phyloP scores from a whole-genome alignment of 2,329 filamentous ascomycete species.

The Aspergillus ruber region DNA sequence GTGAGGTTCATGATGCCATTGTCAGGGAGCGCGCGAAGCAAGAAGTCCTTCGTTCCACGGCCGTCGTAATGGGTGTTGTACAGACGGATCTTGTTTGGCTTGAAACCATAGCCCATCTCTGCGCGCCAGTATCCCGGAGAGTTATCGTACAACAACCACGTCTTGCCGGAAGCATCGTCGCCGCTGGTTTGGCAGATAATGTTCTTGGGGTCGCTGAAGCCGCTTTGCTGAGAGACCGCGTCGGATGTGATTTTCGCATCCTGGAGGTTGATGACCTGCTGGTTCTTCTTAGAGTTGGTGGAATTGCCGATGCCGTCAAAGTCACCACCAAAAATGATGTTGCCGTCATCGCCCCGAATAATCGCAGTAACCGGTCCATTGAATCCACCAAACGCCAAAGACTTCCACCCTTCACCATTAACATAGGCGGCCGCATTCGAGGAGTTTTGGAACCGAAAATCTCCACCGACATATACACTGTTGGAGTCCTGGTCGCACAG shows the following conservation, averaged over 20 bases:
- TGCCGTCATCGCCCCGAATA: slow-evolving; percentile 67
- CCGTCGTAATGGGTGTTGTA: slow-evolving; percentile 82
- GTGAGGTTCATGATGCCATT: slow-evolving; percentile 95
- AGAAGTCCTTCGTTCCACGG: slow-evolving; percentile 80
- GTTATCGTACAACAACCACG: slow-evolving; percentile 74
- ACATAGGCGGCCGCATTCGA: slow-evolving; percentile 86
- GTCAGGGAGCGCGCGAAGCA: slow-evolving; percentile 77
- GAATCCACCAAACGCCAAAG: slow-evolving; percentile 86
- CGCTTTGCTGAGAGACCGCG: slow-evolving; percentile 54
- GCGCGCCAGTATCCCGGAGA: slow-evolving; percentile 77
- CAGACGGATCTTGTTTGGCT: slow-evolving; percentile 77
- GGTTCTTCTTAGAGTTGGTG: slow-evolving; percentile 51
- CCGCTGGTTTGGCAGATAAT: slow-evolving; percentile 73
- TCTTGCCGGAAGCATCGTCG: slow-evolving; percentile 63
- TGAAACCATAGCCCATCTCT: slow-evolving; percentile 73
- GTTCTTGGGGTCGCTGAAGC: slow-evolving; percentile 69
- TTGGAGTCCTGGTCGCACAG: slow-evolving; percentile 71
- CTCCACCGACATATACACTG: slow-evolving; percentile 86
- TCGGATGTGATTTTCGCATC: slow-evolving; percentile 67
- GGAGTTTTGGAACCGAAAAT: slow-evolving; percentile 71
- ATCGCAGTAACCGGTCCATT: slow-evolving; percentile 90
- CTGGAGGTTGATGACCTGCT: slow-evolving; percentile 76
- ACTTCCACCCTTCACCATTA: slow-evolving; percentile 61
- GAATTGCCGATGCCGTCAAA: slow-evolving; percentile 86
- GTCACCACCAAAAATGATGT: slow-evolving; percentile 84